Evolutionary conservation across 1,284 basidiomycete species (phyloP), one percentile per base, ranked within the genome.

Genomic region (Coniferiporia sulphurascens): DNA sequence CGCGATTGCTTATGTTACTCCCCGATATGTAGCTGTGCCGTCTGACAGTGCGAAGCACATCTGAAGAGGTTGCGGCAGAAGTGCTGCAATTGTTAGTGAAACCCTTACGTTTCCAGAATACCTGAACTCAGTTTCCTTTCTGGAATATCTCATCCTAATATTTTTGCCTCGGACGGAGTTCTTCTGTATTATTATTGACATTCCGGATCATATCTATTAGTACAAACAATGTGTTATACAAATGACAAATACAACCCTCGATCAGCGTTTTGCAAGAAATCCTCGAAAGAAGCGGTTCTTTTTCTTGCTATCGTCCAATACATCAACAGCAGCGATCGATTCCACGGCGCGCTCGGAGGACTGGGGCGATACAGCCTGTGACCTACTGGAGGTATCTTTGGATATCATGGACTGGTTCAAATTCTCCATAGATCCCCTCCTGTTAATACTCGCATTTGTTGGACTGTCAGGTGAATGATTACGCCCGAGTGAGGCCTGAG

Each of bases 21-120:
- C 15, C 6, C 56, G 35, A 65, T 59, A 56, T 64, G 48, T 64
- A 95, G 93, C 78, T 98, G 51, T 97, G 94, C 72, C 89, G 97
- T 55, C 71, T 99, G 62, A 99, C 97, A 7, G 82, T 98, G 48
- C 84, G 97, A 67, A 96, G 95, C 68, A 98, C 97, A 1, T 98
- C 96, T 59, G 95, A 96, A 71, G 81, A 88, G 38, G 94, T 97
- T 8, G 94, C 95, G 43, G 72, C 78, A 1, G 91, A 95, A 73
- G 81, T 95, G 50, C 81, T 93, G 69, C 81, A 79, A 67, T 74
- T 89, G 60, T 65, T 91, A 60, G 82, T 86, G 67, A 84, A 78
- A 68, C 78, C 79, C 19, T 70, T 89, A 17, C 50, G 46, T 6
- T 19, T 12, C 7, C 56, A 58, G 27, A 56, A 52, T 21, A 41